phyloP scores from a whole-genome alignment of 2,329 filamentous ascomycete genomes.

The Orbilia oligospora region DNA sequence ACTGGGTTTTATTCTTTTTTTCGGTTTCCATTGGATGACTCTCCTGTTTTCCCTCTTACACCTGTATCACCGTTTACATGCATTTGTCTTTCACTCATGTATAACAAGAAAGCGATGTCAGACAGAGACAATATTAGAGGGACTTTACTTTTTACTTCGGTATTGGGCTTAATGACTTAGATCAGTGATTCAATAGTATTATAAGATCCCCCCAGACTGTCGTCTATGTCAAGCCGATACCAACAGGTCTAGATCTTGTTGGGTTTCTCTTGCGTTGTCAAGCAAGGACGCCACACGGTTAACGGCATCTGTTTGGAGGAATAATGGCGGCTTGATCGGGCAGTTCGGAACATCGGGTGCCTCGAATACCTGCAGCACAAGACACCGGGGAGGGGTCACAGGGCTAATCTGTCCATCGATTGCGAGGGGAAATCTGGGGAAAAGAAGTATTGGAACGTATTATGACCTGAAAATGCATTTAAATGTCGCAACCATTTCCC shows the following conservation, averaged over 20 bases:
- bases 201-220: no score
- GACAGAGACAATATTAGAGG: neutral
- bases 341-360: slow-evolving; percentile 20
- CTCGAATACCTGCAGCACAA: neutral
- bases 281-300: neutral
- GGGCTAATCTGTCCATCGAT: neutral
- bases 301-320: neutral
- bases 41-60: neutral
- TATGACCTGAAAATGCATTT: neutral
- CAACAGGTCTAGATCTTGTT: neutral
- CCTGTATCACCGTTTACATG: slow-evolving; percentile 3
- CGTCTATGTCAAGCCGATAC: no score
- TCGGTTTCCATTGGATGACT: neutral
- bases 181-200: no score
- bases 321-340: slow-evolving; percentile 9
- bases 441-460: neutral
- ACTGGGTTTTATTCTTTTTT: neutral
- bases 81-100: slow-evolving; percentile 14
- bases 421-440: slow-evolving; percentile 25
- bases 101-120: slow-evolving; percentile 15
- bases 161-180: neutral
- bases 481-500: slow-evolving; percentile 6
- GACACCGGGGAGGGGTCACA: slow-evolving; percentile 21
- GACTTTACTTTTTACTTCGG: neutral
- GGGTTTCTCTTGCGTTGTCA: neutral